A percentile compares a stretch with the other conserved stretches of the same genome.
phyloP scores from a whole-genome alignment of 331 rosid species.

The Arachis monticola region DNA sequence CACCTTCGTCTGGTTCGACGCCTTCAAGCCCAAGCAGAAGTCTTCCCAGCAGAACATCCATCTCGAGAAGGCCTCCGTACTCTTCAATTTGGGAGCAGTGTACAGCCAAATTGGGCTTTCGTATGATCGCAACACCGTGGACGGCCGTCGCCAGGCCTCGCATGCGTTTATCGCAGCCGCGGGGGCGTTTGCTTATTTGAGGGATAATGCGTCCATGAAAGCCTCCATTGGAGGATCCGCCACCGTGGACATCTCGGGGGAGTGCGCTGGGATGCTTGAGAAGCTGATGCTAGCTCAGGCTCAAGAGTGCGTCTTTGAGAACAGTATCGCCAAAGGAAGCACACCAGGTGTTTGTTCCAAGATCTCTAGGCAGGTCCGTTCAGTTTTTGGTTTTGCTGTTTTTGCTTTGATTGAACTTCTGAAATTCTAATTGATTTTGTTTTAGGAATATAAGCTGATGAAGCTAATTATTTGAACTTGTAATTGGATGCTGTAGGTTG shows the following conservation, averaged over 20 bases:
- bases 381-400: background rate
- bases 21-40: slow-evolving; percentile 82
- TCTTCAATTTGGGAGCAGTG: slow-evolving; percentile 90
- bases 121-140: slow-evolving; percentile 76
- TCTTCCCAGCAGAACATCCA: slow-evolving; percentile 97
- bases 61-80: slow-evolving; percentile 85
- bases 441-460: background rate
- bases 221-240: slow-evolving; percentile 79
- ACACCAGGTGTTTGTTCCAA: slow-evolving; percentile 95
- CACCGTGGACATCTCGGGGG: slow-evolving; percentile 80
- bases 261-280: slow-evolving; percentile 95
- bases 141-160: slow-evolving; percentile 80
- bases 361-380: slow-evolving; percentile 88
- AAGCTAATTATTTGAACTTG: background rate
- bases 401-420: background rate
- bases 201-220: slow-evolving; percentile 82
- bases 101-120: slow-evolving; percentile 88
- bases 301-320: slow-evolving; percentile 96
- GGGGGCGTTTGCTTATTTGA: slow-evolving; percentile 72
- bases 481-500: slow-evolving; percentile 61
- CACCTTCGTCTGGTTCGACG: slow-evolving; percentile 89
- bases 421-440: background rate
- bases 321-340: slow-evolving; percentile 89
- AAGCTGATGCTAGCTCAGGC: slow-evolving; percentile 97
- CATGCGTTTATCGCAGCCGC: slow-evolving; percentile 89